Conservation (phyloP, 371 early-diverging fungal species). For the Apophysomyces elegans region DNA sequence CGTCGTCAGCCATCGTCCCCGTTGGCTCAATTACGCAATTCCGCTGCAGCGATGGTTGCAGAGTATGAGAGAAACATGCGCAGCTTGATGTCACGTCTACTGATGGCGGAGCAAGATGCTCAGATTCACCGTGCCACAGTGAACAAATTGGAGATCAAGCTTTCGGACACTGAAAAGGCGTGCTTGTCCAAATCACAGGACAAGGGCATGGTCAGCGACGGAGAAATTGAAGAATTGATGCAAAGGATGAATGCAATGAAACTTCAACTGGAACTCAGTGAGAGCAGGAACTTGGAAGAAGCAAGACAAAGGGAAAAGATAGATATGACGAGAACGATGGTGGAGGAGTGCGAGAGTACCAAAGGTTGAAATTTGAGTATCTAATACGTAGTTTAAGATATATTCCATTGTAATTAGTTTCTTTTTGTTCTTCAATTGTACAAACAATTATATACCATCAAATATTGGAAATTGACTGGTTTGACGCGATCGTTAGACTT, state of each 20-base stretch:
- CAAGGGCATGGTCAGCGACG: conserved; percentile 8
- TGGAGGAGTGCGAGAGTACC: background rate
- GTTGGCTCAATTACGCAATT: background rate
- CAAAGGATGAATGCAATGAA: conserved; percentile 30
- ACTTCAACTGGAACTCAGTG: conserved; percentile 19
- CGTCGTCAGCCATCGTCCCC: conserved; percentile 6
- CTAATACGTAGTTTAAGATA: too few relatives aligned
- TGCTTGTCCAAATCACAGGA: conserved; percentile 15
- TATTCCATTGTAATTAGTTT: conserved; percentile 4
- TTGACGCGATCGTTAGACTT: too few relatives aligned
- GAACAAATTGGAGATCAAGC: conserved; percentile 27
- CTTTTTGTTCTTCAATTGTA: too few relatives aligned
- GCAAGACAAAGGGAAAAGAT: background rate
- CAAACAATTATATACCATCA: too few relatives aligned
- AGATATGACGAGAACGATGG: background rate
- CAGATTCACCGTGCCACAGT: conserved; percentile 26
- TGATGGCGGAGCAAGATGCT: conserved; percentile 21
- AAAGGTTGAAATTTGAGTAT: background rate
- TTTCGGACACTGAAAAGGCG: conserved; percentile 32
- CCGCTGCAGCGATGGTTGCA: background rate
- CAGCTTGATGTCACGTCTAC: conserved; percentile 12
- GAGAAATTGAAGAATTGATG: conserved; percentile 25
- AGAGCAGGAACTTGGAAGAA: background rate
- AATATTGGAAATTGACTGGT: too few relatives aligned
- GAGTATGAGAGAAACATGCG: conserved; percentile 22